phyloP scores from a whole-genome alignment of 805 yeast genomes.

The Wickerhamomyces canadensis region DNA sequence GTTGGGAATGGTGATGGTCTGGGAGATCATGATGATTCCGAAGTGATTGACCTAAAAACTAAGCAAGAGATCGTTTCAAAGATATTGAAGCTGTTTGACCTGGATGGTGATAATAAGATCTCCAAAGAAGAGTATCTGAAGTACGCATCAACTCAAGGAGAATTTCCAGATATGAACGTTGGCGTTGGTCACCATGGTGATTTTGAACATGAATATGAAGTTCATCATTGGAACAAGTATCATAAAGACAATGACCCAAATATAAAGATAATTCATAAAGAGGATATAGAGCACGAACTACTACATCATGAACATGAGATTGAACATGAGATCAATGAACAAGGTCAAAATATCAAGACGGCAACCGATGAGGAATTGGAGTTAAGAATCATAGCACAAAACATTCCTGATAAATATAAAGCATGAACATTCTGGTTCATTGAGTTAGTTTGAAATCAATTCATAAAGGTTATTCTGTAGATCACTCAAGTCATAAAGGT shows the following conservation, averaged over 20 bases:
- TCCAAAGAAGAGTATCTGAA: conserved; percentile 64
- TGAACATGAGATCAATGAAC: conserved; percentile 69
- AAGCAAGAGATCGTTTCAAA: conserved; percentile 47
- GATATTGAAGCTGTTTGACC: conserved; percentile 58
- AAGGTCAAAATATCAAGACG: conserved; percentile 24
- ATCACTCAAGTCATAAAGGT: conserved; percentile 37
- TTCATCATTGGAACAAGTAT: conserved; percentile 87
- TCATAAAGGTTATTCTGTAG: conserved; percentile 27
- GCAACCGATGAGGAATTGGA: conserved; percentile 35
- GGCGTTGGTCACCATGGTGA: conserved; percentile 95
- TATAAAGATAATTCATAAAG: conserved; percentile 73
- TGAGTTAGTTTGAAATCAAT: neutral
- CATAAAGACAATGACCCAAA: conserved; percentile 80
- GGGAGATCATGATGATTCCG: conserved; percentile 71
- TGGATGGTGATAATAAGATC: conserved; percentile 58
- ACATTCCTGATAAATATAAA: conserved; percentile 35
- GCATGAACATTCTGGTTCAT: conserved; percentile 2
- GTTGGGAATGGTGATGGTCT: conserved; percentile 89
- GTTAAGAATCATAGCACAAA: conserved; percentile 28
- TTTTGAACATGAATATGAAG: conserved; percentile 89
- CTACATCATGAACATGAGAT: conserved; percentile 51
- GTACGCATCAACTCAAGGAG: conserved; percentile 57
- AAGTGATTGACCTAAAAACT: conserved; percentile 48
- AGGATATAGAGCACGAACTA: conserved; percentile 63
- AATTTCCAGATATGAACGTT: conserved; percentile 85